Base-by-base conservation (phyloP, 2,329 filamentous ascomycete species). In the Fusarium abutilonis region DNA sequence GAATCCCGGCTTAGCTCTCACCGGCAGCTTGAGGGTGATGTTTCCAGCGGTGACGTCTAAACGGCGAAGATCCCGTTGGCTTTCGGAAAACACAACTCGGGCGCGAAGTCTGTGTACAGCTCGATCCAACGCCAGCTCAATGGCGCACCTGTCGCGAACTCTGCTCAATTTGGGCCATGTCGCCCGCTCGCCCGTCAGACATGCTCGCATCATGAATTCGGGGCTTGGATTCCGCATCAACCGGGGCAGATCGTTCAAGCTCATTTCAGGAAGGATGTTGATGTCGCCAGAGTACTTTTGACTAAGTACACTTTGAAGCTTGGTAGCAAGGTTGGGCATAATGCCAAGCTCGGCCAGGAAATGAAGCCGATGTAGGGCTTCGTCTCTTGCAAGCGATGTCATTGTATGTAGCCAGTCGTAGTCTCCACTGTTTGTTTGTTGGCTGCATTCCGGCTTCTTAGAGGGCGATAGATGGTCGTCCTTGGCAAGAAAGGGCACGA, bases 231-330 rank as follows among this genome's bases (percentile, higher is more conserved):
- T 98, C 62, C 84, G 89, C 40, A 98, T 80, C 23, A 97, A 87
- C 9, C 85, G 84, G 1, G 90, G 89, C 19, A 96, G 85, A 60
- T 96, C 89, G 8, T 87, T 82, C 48, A 90, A 86, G 5, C 84
- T 85, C 55, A 96, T 89, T 50, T 92, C 87, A 0, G 93, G 93
- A 29, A 96, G 82, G 50, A 98, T 97, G 40, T 93, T 98, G 72
- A 98, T 97, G 75, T 98, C 93, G 7, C 94, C 94, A 3, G 91
- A 93, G 71, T 98, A 98, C 63, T 90, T 92, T 71, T 98, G 94
- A 63, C 88, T 93, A 45, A 98, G 82, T 14, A 98, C 87, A 2
- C 91, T 93, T 38, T 87, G 85, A 19, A 89, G 82, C 73, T 97
- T 96, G 42, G 89, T 91, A 65, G 92, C 83, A 1, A 90, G 80